Evolutionary conservation across 169 alveolate species (phyloP), one percentile per base, ranked within the genome.

Genomic region (Plasmodium fragile): DNA sequence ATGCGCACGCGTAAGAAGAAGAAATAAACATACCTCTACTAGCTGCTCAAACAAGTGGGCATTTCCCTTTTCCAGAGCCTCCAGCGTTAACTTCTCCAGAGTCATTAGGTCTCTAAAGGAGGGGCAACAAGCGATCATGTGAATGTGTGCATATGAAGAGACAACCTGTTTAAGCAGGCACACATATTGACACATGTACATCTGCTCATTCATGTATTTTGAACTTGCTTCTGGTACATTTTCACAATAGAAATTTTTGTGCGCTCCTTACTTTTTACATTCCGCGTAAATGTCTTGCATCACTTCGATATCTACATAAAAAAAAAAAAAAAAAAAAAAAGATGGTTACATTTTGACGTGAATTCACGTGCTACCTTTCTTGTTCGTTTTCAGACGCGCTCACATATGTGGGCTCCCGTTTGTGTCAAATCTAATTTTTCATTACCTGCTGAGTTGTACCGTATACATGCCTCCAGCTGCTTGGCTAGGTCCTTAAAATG

Each of bases 391-490:
- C 39, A 28, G 7, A 80, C 59, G 18, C 65, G 16, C 34, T 28
- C 13, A 28, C 30, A 6, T 79, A 16, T n/a, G 28, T 18, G 32
- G 30, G 65, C 18, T 25, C 52, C 16, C 36, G 39, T 25, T 39
- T 32, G 34, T n/a, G 70, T 6, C 22, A 45, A 45, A 79, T 11
- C 30, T 41, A 41, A 79, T 79, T 8, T 22, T 43, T 72, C 71
- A 36, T 83, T 36, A 87, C 93, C 93, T 4, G 93, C 78, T 78
- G 93, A 87, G 34, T 87, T 45, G 22, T 30, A 41, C 18, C 70
- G 90, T 28, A 87, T 73, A 52, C 93, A 87, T 39, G 93, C 93
- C 81, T 87, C 93, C 72, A 87, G 53, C 55, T 87, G 93, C 36
- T 79, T 77, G 43, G 93, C 93, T 55, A 87, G 81, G 43, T 87